Percentiles rank a stretch among this genome's conserved stretches.
These are phyloP conservation scores for Macrolepiota dolichaula DNA, from an alignment of 768 basidiomycete species.

Conservation along the genomic window DNA sequence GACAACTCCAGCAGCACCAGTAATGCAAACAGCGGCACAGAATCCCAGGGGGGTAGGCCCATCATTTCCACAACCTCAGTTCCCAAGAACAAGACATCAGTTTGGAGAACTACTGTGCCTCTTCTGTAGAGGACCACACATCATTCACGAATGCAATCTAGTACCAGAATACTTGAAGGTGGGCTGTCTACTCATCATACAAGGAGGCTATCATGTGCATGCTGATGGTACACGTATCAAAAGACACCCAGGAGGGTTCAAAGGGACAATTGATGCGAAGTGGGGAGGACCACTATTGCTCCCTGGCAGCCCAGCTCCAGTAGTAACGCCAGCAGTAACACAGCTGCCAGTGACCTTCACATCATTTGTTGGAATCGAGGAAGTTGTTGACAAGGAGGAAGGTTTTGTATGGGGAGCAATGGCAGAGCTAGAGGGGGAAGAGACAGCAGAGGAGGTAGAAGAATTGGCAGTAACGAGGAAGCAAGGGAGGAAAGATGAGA, in stretches of 20 bases:
- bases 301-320: neutral
- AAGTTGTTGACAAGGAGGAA: neutral
- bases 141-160: no score
- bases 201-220: neutral
- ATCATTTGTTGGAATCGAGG: neutral
- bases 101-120: no score
- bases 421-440: conserved; percentile 1
- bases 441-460: neutral
- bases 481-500: conserved; percentile 5
- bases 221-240: neutral
- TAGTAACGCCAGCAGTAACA: neutral
- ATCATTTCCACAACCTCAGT: no score
- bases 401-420: conserved; percentile 6
- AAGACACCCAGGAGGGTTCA: neutral
- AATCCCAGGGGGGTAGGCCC: no score
- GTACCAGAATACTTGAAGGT: no score
- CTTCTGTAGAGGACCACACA: no score
- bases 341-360: neutral
- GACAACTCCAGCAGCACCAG: no score
- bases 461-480: neutral
- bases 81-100: no score
- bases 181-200: neutral
- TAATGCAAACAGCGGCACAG: no score
- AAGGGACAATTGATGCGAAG: conserved; percentile 3
- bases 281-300: neutral